Base-by-base conservation (phyloP, 306 rosid genomes). In the Heteromeles arbutifolia region DNA sequence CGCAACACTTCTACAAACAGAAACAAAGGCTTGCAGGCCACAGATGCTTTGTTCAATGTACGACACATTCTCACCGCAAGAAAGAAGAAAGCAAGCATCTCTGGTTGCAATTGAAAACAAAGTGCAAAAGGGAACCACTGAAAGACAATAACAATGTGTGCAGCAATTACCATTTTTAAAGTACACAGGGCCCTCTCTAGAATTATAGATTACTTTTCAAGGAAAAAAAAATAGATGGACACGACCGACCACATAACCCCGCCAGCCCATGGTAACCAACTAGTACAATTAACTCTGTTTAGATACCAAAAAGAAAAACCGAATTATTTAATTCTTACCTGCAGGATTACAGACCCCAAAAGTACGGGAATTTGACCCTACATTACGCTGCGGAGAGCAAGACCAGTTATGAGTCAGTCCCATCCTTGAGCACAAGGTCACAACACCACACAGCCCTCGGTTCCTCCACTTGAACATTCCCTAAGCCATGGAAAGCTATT, bases 371-470 rank as follows among this genome's bases (percentile, higher is more conserved):
- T 70, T 68, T 63, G 83, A 85, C 72, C 79, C 84, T 74, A 76
- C 91, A 72, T 67, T 70, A 78, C 74, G 85, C 74, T 78, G 92
- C 79, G 68, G 83, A 24, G 48, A 83, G 64, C 43, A 76, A 85
- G 72, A 79, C 82, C 70, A 65, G 81, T 74, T 76, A 79, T 37
- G 81, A 80, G 82, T 82, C 85, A 76, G 83, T 81, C 80, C 81
- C 80, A 81, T 75, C 83, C 65, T 69, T 67, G 74, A 82, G 63
- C 77, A 77, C 77, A 82, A 69, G 62, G 82, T 81, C 69, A 67
- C 79, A 72, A 82, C 79, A 57, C 74, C 66, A 75, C 80, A 81
- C 70, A 61, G 82, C 82, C 67, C 82, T 80, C 65, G 62, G 76
- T 50, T 72, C 48, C 77, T 75, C 56, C 22, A 57, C 71, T 76